These are phyloP conservation scores for Panellus pusillus DNA, from an alignment of 768 basidiomycete species.

Conservation along the genomic window DNA sequence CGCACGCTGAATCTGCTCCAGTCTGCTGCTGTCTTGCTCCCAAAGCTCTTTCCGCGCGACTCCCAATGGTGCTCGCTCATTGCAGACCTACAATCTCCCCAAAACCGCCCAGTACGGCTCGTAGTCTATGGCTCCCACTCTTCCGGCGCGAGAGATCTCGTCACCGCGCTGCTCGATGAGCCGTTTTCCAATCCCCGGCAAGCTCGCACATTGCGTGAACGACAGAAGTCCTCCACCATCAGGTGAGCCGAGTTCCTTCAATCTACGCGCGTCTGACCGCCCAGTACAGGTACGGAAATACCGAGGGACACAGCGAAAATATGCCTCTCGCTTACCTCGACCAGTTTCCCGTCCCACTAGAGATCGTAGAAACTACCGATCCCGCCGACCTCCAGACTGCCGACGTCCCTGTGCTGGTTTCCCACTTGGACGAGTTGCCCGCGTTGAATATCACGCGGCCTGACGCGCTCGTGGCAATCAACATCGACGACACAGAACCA, in stretches of 20 bases:
- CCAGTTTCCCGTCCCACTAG: slow-evolving; percentile 52
- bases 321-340: slow-evolving; percentile 54
- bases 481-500: slow-evolving; percentile 20
- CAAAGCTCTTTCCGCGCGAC: slow-evolving; percentile 8
- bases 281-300: slow-evolving; percentile 1
- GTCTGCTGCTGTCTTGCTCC: slow-evolving; percentile 7
- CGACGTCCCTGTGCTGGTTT: slow-evolving; percentile 65
- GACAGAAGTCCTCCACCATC: slow-evolving; percentile 40
- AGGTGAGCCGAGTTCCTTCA: slow-evolving; percentile 33
- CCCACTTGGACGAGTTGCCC: slow-evolving; percentile 12
- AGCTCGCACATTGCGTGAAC: slow-evolving; percentile 41
- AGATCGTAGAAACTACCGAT: slow-evolving; percentile 41
- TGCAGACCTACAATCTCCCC: slow-evolving; percentile 5
- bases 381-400: slow-evolving; percentile 37
- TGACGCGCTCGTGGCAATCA: slow-evolving; percentile 22
- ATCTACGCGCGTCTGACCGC: slow-evolving; percentile 31
- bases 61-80: neutral
- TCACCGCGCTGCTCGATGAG: slow-evolving; percentile 70
- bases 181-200: slow-evolving; percentile 59
- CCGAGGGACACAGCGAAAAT: slow-evolving; percentile 8
- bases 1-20: slow-evolving; percentile 9
- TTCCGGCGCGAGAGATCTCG: slow-evolving; percentile 55
- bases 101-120: slow-evolving; percentile 12
- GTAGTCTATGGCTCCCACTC: slow-evolving; percentile 61
- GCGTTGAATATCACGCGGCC: slow-evolving; percentile 8